Base-by-base conservation (phyloP, 192 early-diverging fungal genomes). In the Linnemannia schmuckeri region DNA sequence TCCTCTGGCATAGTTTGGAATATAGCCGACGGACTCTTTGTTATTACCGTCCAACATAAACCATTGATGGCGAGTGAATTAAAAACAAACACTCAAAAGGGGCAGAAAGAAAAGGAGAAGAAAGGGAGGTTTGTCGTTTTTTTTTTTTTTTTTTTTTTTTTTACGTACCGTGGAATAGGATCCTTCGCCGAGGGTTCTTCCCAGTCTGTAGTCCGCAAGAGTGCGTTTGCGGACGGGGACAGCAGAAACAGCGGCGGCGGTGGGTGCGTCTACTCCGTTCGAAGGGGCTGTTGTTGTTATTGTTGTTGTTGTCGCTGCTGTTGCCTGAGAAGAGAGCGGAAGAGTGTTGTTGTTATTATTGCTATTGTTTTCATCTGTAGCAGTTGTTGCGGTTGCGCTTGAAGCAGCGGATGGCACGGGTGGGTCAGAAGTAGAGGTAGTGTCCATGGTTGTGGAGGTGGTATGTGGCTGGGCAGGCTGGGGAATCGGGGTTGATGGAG, bases 111-210 rank as follows among this genome's bases (percentile, higher is more conserved):
- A 3, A 38, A 7, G 40, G 30, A 3, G 17, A n/a, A 40, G 18
- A 38, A 7, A 18, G 30, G 0, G 17, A n/a, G 70, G 18, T 38
- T 10, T 22, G 52, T 17, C 24, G 37, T 20, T 10, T 46, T 46
- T 46, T 44, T 42, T 1, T 70, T 4, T 42, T 13, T 72, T 20
- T 4, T n/a, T 20, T 10, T 46, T 46, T 46, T 42, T 13, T 72
- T 20, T 4, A 35, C 83, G 79, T 91, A 94, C 97, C 1, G 98
- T 97, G 15, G 98, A 99, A 88, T 98, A 99, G 30, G 95, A 96
- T 66, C 98, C 98, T 90, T 99, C 97, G 74, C 98, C 98, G 27
- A 99, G 88, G 1, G 94, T 91, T 71, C 91, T 87, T 13, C 95
- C 96, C 83, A 98, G 97, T 33, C 93, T 91, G 90, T 98, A 99